These are phyloP conservation scores for Xylaria sp. DNA, from an alignment of 2,329 filamentous ascomycete genomes.

Conservation along the genomic window DNA sequence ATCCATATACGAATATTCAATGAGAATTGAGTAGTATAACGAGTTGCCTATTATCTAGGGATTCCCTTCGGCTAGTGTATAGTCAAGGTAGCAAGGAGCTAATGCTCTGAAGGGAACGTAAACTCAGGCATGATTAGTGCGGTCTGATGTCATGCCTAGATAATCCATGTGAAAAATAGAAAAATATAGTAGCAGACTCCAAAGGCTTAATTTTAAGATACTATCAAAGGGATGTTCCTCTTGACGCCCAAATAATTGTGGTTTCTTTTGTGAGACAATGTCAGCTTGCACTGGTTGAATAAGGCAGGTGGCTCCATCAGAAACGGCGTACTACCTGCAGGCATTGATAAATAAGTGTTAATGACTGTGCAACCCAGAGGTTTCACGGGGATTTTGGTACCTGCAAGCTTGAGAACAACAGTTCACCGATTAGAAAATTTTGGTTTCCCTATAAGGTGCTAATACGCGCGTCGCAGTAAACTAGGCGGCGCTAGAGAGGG, in stretches of 20 bases:
- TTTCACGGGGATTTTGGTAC: background rate
- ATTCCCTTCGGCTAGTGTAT: too few species aligned
- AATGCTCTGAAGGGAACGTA: too few species aligned
- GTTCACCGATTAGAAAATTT: background rate
- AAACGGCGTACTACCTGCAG: background rate
- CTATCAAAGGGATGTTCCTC: background rate
- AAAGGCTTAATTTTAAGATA: too few species aligned
- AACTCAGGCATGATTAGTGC: too few species aligned
- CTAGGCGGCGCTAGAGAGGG: background rate
- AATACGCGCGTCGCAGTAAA: background rate
- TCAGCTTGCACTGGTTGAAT: background rate
- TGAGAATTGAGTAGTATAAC: too few species aligned
- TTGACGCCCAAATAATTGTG: background rate
- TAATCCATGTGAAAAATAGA: too few species aligned
- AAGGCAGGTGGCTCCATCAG: background rate
- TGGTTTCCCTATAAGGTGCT: background rate
- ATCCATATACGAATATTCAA: background rate
- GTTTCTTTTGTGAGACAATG: background rate
- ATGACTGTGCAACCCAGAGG: background rate
- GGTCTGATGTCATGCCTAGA: too few species aligned
- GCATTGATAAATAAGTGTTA: background rate
- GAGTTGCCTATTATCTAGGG: too few species aligned
- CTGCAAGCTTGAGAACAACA: background rate
- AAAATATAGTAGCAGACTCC: too few species aligned
- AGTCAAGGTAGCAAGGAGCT: too few species aligned